These are phyloP conservation scores for Scleromitrula shiraiana DNA, from an alignment of 2,329 filamentous ascomycete genomes.

Conservation along the genomic window DNA sequence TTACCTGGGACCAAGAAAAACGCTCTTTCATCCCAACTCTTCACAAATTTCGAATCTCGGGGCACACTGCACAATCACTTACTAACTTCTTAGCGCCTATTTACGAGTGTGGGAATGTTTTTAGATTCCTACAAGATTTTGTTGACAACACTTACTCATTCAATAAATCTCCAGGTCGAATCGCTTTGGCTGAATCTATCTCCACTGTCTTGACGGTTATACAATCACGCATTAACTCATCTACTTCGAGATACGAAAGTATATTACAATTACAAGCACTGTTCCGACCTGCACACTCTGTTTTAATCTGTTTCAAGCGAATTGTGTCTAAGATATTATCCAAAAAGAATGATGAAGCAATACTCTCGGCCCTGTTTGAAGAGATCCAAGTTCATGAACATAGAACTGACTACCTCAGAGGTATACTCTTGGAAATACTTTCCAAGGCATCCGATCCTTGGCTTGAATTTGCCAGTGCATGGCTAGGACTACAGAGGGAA, in stretches of 20 bases:
- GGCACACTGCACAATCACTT: conserved; percentile 42
- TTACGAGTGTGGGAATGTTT: conserved; percentile 30
- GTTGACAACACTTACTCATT: conserved; percentile 25
- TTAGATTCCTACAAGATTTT: conserved; percentile 25
- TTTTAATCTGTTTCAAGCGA: conserved; percentile 27
- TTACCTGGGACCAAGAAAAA: conserved; percentile 48
- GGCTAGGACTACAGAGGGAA: conserved; percentile 63
- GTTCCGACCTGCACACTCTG: conserved; percentile 26
- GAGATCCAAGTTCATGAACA: conserved; percentile 58
- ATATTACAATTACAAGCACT: conserved; percentile 28
- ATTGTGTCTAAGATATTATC: conserved; percentile 22
- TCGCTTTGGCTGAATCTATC: conserved; percentile 32
- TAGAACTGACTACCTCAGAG: conserved; percentile 50
- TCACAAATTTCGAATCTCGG: conserved; percentile 42
- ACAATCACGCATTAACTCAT: conserved; percentile 25
- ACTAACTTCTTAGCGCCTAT: conserved; percentile 35
- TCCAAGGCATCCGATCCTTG: conserved; percentile 56
- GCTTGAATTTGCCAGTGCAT: conserved; percentile 60
- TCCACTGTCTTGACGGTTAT: conserved; percentile 29
- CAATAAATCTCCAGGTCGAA: conserved; percentile 23
- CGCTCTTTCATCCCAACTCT: conserved; percentile 44
- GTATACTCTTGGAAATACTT: conserved; percentile 60
- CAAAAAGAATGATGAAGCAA: conserved; percentile 47
- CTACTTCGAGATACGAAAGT: conserved; percentile 21
- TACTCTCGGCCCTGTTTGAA: conserved; percentile 54